Evolutionary conservation across 441 rosid species (phyloP).

Genomic region (Adansonia gregorii): DNA sequence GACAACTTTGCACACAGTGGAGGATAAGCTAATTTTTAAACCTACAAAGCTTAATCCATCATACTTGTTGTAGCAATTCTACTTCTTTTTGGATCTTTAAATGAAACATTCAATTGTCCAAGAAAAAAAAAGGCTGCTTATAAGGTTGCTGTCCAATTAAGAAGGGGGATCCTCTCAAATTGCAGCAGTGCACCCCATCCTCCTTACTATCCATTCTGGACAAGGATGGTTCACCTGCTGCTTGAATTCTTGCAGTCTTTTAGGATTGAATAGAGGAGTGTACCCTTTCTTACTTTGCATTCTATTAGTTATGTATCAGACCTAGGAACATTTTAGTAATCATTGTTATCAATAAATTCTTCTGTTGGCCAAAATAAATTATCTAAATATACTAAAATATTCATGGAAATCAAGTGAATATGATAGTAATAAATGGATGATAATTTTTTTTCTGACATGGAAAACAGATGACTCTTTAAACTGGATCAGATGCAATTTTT

Average conservation of each 20-base stretch:
- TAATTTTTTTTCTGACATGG: not conserved
- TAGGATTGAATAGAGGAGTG: not conserved
- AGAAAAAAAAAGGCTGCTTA: no score
- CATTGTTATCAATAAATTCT: no score
- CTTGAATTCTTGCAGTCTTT: not conserved
- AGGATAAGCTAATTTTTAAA: no score
- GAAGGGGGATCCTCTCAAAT: not conserved
- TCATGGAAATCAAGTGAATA: not conserved
- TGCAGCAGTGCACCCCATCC: constrained; percentile 2
- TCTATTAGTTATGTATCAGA: no score
- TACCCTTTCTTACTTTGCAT: no score
- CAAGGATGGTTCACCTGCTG: not conserved
- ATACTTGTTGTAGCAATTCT: no score
- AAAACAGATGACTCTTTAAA: not conserved
- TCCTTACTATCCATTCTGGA: not conserved
- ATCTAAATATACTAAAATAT: not conserved
- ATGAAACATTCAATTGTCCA: no score
- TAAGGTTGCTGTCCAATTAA: not conserved
- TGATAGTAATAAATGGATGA: not conserved
- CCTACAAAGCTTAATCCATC: no score
- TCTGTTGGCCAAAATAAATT: not conserved
- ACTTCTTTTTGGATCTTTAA: no score
- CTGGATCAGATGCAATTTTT: not conserved
- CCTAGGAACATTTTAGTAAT: no score
- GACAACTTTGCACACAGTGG: no score